Conservation (phyloP, 331 rosid genomes). For the Malus hybrid region DNA sequence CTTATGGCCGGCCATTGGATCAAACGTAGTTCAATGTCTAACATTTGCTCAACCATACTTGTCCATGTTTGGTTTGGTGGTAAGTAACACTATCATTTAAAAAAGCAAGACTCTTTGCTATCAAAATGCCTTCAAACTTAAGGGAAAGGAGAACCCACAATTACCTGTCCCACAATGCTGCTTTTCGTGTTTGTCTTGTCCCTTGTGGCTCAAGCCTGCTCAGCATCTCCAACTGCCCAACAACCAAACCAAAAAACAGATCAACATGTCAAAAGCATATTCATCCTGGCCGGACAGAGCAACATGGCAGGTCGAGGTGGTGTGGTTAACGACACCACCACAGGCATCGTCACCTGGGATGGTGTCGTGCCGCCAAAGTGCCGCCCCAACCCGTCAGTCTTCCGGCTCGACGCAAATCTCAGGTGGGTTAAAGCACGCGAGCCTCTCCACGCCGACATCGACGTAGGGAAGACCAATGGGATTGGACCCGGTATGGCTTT, state of each 20-base stretch:
- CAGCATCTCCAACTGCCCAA: neutral
- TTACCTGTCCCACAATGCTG: neutral
- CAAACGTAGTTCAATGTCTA: neutral
- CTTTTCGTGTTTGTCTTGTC: neutral
- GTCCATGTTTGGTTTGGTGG: neutral
- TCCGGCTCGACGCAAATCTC: conserved; percentile 38
- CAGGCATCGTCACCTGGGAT: conserved; percentile 44
- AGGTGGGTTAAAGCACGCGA: conserved; percentile 64
- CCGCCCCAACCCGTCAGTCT: conserved; percentile 29
- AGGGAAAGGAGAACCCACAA: neutral
- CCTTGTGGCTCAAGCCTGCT: conserved; percentile 22
- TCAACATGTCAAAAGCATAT: conserved; percentile 20
- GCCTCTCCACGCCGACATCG: conserved; percentile 80
- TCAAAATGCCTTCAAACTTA: neutral
- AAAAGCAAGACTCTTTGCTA: neutral
- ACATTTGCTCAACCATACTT: neutral
- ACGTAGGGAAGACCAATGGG: conserved; percentile 37
- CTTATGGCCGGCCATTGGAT: neutral
- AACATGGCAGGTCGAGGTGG: conserved; percentile 98
- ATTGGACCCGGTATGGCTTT: conserved; percentile 76
- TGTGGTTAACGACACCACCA: conserved; percentile 17
- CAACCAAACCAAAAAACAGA: conserved; percentile 3
- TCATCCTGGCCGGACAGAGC: conserved; percentile 90
- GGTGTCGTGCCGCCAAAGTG: conserved; percentile 50
- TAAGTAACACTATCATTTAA: neutral